Evolutionary conservation across 2,329 filamentous ascomycete species (phyloP), one percentile per base, ranked within the genome.

Genomic region (Botrytis squamosa): DNA sequence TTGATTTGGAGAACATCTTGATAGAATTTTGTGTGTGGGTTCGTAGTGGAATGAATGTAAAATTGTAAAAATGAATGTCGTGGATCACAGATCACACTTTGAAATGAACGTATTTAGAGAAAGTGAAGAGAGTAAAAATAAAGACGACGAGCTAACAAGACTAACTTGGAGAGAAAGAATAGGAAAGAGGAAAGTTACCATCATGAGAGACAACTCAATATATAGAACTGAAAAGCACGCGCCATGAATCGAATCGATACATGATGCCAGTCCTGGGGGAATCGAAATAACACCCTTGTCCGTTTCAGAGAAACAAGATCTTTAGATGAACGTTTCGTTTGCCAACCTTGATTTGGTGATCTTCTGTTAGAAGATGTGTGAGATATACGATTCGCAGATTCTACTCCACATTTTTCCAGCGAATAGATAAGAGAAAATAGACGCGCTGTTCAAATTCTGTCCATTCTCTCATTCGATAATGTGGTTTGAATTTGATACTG

Each of bases 1-100:
- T 62, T 52, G 76, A 75, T 68, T 76, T 80, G 62, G 63, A 75
- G 49, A 79, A 73, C 81, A 82, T 82, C 20, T 76, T 79, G 73
- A 72, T 40, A 22, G 16, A 4, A 55, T 40, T 33, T 52, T 72
- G 29, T 29, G n/a, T 60, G 16, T 16, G 25, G 12, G 10, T n/a
- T 3, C 25, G 20, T 63, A 25, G 22, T n/a, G 60, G 75, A 42
- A 77, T 77, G 77, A 76, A 79, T n/a, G 76, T 68, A 12, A 73
- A 73, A 59, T 57, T 74, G 76, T 57, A 78, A 80, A 68, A 76
- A 68, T 59, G 70, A 63, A 79, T 75, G 55, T 79, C 49, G 65
- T 64, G 55, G 65, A 68, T 68, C 65, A 55, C 65, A 68, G 65
- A 68, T 68, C 65, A 40, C 65, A 68, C 46, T 68, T 29, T 68